Percentiles rank a stretch among this genome's conserved stretches.
phyloP scores from a whole-genome alignment of 1,284 basidiomycete species.

The Dichomitus squalens region DNA sequence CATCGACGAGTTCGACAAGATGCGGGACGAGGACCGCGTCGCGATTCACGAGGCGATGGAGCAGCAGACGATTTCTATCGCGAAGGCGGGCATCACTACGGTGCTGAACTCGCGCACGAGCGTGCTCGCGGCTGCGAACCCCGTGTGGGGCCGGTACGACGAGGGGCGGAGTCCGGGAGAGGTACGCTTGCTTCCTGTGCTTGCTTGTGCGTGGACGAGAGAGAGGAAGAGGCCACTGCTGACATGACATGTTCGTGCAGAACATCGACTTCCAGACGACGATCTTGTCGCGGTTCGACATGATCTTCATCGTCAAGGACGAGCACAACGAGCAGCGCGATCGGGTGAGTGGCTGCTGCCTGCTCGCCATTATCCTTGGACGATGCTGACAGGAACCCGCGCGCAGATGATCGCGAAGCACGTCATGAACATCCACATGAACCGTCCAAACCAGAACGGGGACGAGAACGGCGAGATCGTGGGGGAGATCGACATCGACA shows the following conservation, averaged over 20 bases:
- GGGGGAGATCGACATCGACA: conserved; percentile 97
- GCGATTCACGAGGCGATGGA: conserved; percentile 99
- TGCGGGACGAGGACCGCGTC: conserved; percentile 98
- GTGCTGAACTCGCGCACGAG: conserved; percentile 96
- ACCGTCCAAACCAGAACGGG: conserved; percentile 67
- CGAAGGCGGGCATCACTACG: conserved; percentile 99
- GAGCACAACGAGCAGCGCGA: conserved; percentile 97
- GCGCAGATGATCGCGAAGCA: conserved; percentile 91
- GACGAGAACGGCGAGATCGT: conserved; percentile 67
- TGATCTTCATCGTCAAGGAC: conserved; percentile 99
- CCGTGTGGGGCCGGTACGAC: conserved; percentile 98
- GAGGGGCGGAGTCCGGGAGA: conserved; percentile 97
- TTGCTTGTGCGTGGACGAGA: too few relatives aligned
- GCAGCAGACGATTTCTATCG: conserved; percentile 99
- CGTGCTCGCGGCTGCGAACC: conserved; percentile 97
- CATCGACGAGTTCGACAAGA: conserved; percentile 99
- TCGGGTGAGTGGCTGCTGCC: conserved; percentile 54
- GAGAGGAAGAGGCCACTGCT: neutral
- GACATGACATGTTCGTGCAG: conserved; percentile 50
- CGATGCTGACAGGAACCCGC: neutral
- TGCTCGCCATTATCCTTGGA: neutral
- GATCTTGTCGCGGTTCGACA: conserved; percentile 97
- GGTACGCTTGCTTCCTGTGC: conserved; percentile 43
- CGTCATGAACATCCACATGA: conserved; percentile 99
- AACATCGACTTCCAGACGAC: conserved; percentile 99